These are phyloP conservation scores for Ambrosia hybrid DNA, from an alignment of 140 eudicot species.

Conservation along the genomic window DNA sequence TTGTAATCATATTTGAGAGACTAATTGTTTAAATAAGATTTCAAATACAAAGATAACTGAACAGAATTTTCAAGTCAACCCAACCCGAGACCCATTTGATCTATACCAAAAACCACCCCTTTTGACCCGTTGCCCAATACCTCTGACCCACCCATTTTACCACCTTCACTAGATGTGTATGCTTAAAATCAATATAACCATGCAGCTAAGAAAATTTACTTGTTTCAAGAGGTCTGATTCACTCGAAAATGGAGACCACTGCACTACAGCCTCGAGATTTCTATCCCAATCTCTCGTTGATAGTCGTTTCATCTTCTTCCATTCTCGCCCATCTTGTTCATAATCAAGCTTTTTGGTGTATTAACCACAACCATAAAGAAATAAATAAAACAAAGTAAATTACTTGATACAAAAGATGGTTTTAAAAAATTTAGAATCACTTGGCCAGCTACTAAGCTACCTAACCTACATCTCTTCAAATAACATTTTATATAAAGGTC, in stretches of 20 bases:
- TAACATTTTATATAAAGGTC: neutral
- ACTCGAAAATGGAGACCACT: constrained; percentile 91
- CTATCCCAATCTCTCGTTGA: constrained; percentile 62
- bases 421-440: constrained; percentile 3
- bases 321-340: constrained; percentile 44
- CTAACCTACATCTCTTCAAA: neutral
- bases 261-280: constrained; percentile 63
- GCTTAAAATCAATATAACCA: neutral
- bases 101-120: too few relatives aligned
- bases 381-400: neutral
- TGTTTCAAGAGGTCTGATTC: constrained; percentile 79
- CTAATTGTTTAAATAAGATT: neutral
- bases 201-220: constrained; percentile 34
- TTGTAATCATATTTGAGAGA: neutral
- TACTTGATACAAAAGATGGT: constrained; percentile 8
- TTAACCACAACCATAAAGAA: constrained; percentile 9
- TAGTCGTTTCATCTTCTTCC: constrained; percentile 62
- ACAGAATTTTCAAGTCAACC: too few relatives aligned
- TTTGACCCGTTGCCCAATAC: too few relatives aligned
- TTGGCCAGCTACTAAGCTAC: neutral
- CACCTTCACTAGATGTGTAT: too few relatives aligned
- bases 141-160: too few relatives aligned
- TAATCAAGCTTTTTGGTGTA: constrained; percentile 63
- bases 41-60: too few relatives aligned
- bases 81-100: too few relatives aligned